Evolutionary conservation across 805 yeast genomes (phyloP), one percentile per base, ranked within the genome.

Genomic region (Metschnikowia dekortorum): DNA sequence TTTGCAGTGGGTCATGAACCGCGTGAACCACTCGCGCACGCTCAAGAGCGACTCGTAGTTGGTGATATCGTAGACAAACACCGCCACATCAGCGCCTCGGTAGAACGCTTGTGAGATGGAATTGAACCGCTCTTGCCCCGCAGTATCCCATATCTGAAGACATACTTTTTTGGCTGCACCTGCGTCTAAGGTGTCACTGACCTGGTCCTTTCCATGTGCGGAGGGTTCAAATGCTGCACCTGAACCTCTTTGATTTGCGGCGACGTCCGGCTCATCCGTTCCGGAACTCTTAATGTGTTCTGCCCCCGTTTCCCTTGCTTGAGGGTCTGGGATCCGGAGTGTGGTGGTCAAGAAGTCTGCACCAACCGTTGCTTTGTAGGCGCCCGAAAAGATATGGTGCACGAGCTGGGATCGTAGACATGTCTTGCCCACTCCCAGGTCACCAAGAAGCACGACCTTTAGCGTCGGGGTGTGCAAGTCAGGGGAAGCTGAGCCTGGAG

Each of bases 391-490:
- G 38, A 76, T 70, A 49, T 76, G 82, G 54, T 80, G 81, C 6
- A 80, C 73, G 58, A 75, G 78, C 59, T 80, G 84, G 3, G 80
- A 68, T 46, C 85, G 65, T 4, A 81, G 63, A 46, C 84, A 79
- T 11, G 84, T 81, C 55, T 81, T 81, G 4, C 85, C 85, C 13
- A 81, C 85, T 3, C 81, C 79, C 64, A 76, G 79, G 61, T 81
- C 83, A 2, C 85, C 85, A 11, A 81, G 58, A 35, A 81, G 61
- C n/a, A 81, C 76, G 49, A 80, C 81, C 61, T 81, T 80, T 35
- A 78, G 57, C 18, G 45, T 31, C n/a, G 45, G 33, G 11, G 35
- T 45, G 26, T 45, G 44, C 8, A 16, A 22, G 34, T 28, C 29
- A 9, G 44, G 30, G 30, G 46, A 40, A 26, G 37, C 49, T 6